phyloP scores from a whole-genome alignment of 768 basidiomycete genomes.

The Chiua virens region DNA sequence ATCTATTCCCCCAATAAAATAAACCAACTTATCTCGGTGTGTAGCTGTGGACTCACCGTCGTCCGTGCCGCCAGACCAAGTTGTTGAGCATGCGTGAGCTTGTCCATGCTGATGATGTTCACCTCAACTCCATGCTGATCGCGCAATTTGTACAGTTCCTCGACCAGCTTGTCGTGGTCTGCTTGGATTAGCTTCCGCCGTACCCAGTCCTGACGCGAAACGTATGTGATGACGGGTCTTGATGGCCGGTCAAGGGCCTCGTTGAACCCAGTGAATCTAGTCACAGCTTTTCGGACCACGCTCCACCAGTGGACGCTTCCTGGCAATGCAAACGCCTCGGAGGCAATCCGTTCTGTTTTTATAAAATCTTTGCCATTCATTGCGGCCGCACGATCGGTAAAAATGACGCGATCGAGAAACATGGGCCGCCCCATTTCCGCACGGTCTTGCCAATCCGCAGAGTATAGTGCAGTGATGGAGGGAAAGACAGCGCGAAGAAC shows the following conservation, averaged over 20 bases:
- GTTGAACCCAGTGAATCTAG: constrained; percentile 66
- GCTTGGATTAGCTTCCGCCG: constrained; percentile 74
- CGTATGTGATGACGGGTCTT: constrained; percentile 87
- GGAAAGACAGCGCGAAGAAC: constrained; percentile 81
- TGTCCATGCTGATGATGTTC: constrained; percentile 83
- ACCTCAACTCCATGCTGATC: constrained; percentile 81
- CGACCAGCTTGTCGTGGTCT: constrained; percentile 78
- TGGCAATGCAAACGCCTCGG: constrained; percentile 70
- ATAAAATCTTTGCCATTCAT: constrained; percentile 68
- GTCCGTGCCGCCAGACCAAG: constrained; percentile 78
- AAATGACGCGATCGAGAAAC: constrained; percentile 83
- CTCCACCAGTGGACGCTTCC: constrained; percentile 86
- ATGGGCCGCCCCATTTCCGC: constrained; percentile 64
- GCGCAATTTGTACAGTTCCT: constrained; percentile 66
- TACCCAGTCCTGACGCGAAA: constrained; percentile 88
- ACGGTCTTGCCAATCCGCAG: constrained; percentile 82
- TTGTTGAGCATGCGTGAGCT: constrained; percentile 78
- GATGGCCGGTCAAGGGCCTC: constrained; percentile 44
- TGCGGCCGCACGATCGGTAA: constrained; percentile 84
- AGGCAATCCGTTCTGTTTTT: constrained; percentile 74
- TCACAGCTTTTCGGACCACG: constrained; percentile 68
- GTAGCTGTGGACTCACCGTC: constrained; percentile 55
- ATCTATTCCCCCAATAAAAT: constrained; percentile 51
- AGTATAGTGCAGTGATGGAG: constrained; percentile 75
- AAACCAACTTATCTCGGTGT: not conserved